Base-by-base conservation (phyloP, 768 basidiomycete species). In the Lentinula detonsa region DNA sequence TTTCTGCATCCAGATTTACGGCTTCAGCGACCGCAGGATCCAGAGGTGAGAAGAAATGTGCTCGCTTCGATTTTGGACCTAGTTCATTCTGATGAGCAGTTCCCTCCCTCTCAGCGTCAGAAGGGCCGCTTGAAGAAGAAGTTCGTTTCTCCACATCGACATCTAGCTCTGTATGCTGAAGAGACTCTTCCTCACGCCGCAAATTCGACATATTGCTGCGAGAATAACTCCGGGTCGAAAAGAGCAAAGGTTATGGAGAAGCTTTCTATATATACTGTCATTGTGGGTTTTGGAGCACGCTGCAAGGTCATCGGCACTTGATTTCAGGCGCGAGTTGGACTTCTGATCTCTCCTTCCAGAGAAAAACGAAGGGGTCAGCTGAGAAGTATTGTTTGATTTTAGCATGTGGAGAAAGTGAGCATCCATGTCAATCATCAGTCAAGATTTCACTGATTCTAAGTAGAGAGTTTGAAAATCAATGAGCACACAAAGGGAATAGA, bases 1-100 rank as follows among this genome's bases (percentile, higher is more conserved):
- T 66, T 45, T 76, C 77, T 1, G 83, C 83, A 66, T 84, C 82
- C 4, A 63, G 70, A 63, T 84, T 72, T 7, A 84, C 80, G 8
- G 82, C 83, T 5, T 81, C 77, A 4, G 83, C 81, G 43, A 76
- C 75, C 0, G 69, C 63, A 18, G 73, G 65, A 60, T 84, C 81
- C 18, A 84, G 68, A 8, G 77, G 73, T 1, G 75, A 74, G 66
- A 84, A 84, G 67, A 84, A 81, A 55, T 78, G 68, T 53, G 77
- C 79, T 28, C 43, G 28, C 15, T 59, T 59, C 48, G 39, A 28
- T 23, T 48, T 48, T 13, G 31, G 45, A 16, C 46, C 58, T 9
- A 59, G 48, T 46, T 50, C 31, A 16, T 35, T 50, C 45, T 59
- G 58, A 50, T 39, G 48, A 59, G 31, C n/a, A n/a, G 16, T 59